These are phyloP conservation scores for Globisporangium nagaii DNA, from an alignment of 352 stramenopile genomes.

Conservation along the genomic window DNA sequence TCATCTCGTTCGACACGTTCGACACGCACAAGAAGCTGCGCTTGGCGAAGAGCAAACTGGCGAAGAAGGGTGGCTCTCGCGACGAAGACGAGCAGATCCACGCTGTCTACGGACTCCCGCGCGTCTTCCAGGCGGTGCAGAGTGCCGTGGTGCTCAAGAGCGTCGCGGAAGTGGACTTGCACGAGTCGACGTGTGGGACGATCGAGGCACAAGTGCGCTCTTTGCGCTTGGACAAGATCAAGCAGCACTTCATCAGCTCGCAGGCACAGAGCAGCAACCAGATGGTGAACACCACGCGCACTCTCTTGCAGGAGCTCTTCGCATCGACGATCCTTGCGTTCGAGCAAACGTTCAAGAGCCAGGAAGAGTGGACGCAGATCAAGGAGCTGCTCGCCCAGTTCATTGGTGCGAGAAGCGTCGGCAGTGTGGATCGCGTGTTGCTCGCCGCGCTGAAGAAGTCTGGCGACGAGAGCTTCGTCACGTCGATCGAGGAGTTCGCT, in stretches of 20 bases:
- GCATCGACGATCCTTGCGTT: conserved; percentile 55
- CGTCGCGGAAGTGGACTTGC: conserved; percentile 52
- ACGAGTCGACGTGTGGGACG: conserved; percentile 48
- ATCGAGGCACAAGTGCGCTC: conserved; percentile 48
- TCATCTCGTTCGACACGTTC: conserved; percentile 69
- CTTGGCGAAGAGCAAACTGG: conserved; percentile 18
- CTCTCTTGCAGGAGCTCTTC: conserved; percentile 40
- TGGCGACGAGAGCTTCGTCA: conserved; percentile 11
- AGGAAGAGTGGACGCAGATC: conserved; percentile 20
- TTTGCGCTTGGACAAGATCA: conserved; percentile 42
- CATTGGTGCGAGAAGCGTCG: neutral
- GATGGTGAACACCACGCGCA: conserved; percentile 15
- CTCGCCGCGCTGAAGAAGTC: conserved; percentile 11
- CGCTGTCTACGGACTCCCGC: conserved; percentile 37
- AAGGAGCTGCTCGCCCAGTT: conserved; percentile 7
- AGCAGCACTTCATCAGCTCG: conserved; percentile 30
- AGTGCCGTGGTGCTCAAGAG: conserved; percentile 50
- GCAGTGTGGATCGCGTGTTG: neutral
- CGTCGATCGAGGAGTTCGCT: conserved; percentile 6
- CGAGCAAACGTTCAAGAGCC: conserved; percentile 27
- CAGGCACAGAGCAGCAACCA: conserved; percentile 13
- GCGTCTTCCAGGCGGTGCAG: conserved; percentile 54
- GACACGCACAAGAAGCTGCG: conserved; percentile 61
- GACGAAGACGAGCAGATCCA: conserved; percentile 45
- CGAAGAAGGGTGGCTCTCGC: conserved; percentile 7